Evolutionary conservation across 495 filamentous ascomycete species (phyloP).

Genomic region (Penicillium riverlandense): DNA sequence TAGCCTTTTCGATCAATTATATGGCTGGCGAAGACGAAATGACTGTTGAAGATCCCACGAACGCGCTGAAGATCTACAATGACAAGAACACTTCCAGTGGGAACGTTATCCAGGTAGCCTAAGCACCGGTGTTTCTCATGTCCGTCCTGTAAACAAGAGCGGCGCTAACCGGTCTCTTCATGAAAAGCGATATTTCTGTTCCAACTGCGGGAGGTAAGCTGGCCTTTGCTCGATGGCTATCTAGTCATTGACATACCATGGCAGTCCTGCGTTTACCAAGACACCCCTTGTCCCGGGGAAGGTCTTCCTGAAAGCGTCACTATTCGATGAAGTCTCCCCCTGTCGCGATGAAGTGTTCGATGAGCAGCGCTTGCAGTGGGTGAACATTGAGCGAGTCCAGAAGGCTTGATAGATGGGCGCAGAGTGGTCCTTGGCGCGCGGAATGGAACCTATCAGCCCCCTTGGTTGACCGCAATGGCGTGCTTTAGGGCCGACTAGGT

Average conservation of each 20-base stretch:
- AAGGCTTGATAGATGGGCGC: not conserved
- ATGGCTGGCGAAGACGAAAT: constrained; percentile 9
- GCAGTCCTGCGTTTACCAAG: constrained; percentile 10
- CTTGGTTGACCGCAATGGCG: too few relatives aligned
- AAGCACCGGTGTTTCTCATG: too few relatives aligned
- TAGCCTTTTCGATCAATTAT: constrained; percentile 24
- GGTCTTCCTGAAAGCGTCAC: constrained; percentile 16
- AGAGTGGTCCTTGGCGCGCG: not conserved
- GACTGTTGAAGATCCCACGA: constrained; percentile 12
- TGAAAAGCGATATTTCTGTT: constrained; percentile 20
- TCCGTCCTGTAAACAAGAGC: too few relatives aligned
- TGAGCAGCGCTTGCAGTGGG: constrained; percentile 7
- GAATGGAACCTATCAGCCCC: too few relatives aligned
- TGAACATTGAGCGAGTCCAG: not conserved
- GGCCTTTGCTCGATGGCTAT: too few relatives aligned
- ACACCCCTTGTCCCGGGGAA: constrained; percentile 13
- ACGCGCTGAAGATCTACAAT: constrained; percentile 5
- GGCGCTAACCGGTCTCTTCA: too few relatives aligned
- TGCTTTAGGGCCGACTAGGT: too few relatives aligned
- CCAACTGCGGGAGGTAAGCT: constrained; percentile 22
- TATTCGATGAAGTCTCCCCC: constrained; percentile 17
- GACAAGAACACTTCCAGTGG: constrained; percentile 13
- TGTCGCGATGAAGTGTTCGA: constrained; percentile 10
- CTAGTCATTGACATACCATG: not conserved
- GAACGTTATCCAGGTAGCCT: constrained; percentile 9